Conservation (phyloP, 208 protist species). For the Leishmania tarentolae region DNA sequence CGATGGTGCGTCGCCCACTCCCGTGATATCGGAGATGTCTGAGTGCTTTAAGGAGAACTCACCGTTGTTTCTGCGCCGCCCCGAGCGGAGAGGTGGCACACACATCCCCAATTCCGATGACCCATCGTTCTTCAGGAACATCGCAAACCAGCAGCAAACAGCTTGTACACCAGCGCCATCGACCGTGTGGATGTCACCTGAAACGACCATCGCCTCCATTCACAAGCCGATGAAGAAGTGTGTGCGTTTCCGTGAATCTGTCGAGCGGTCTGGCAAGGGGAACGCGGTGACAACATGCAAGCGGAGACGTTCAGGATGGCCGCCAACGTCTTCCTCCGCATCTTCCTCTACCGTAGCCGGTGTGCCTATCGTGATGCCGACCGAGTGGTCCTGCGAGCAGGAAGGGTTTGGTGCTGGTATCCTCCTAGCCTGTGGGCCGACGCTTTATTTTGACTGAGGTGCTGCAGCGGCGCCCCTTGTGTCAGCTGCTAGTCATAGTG, state of each 20-base stretch:
- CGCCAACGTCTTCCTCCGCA: background rate
- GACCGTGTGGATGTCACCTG: background rate
- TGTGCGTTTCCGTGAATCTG: constrained; percentile 14
- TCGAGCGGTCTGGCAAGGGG: background rate
- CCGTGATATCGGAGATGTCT: background rate
- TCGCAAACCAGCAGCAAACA: background rate
- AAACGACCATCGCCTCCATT: background rate
- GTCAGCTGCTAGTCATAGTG: background rate
- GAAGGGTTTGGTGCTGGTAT: constrained; percentile 51
- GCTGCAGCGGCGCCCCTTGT: too few relatives aligned
- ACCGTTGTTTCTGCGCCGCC: constrained; percentile 13
- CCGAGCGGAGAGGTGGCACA: background rate
- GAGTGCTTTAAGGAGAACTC: background rate
- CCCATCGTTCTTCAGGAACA: background rate
- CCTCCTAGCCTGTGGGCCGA: constrained; percentile 66
- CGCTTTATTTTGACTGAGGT: constrained; percentile 53
- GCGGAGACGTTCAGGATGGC: background rate
- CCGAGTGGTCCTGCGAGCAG: constrained; percentile 20
- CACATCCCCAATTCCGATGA: too few relatives aligned
- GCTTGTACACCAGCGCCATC: background rate
- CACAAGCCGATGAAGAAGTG: constrained; percentile 6
- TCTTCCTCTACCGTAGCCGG: background rate
- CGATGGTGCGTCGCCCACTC: too few relatives aligned
- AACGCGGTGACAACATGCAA: background rate
- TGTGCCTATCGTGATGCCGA: constrained; percentile 6